phyloP scores from a whole-genome alignment of 768 basidiomycete genomes.

The Psilocybe cyanescens region DNA sequence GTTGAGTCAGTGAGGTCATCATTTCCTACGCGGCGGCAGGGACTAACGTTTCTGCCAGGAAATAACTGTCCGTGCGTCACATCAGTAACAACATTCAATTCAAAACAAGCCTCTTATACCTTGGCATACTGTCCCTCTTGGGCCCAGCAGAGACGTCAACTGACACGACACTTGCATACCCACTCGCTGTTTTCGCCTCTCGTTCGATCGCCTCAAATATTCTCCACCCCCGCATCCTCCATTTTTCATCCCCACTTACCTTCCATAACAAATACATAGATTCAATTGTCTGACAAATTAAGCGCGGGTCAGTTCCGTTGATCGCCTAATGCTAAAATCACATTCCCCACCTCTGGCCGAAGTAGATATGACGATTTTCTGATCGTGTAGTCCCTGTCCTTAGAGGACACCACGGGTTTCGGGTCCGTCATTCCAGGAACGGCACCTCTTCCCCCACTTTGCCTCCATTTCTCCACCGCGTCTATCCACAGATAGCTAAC shows the following conservation, averaged over 20 bases:
- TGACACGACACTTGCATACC: conserved; percentile 61
- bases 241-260: conserved; percentile 65
- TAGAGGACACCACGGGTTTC: conserved; percentile 40
- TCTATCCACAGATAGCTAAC: conserved; percentile 49
- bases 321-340: background rate
- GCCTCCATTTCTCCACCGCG: conserved; percentile 51
- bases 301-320: conserved; percentile 1
- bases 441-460: conserved; percentile 43
- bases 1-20: conserved; percentile 8
- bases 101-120: conserved; percentile 42
- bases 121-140: conserved; percentile 70
- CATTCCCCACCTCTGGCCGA: conserved; percentile 65
- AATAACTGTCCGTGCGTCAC: conserved; percentile 37
- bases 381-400: conserved; percentile 56
- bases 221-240: conserved; percentile 74
- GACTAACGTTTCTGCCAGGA: conserved; percentile 51
- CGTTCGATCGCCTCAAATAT: conserved; percentile 71
- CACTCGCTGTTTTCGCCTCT: conserved; percentile 57
- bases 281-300: conserved; percentile 61
- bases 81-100: background rate
- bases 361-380: conserved; percentile 54
- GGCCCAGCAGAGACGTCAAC: conserved; percentile 47
- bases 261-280: conserved; percentile 75
- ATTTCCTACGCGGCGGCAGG: background rate
- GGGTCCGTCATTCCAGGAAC: conserved; percentile 58